Base-by-base conservation (phyloP, 495 filamentous ascomycete genomes). In the Xylaria sp. region DNA sequence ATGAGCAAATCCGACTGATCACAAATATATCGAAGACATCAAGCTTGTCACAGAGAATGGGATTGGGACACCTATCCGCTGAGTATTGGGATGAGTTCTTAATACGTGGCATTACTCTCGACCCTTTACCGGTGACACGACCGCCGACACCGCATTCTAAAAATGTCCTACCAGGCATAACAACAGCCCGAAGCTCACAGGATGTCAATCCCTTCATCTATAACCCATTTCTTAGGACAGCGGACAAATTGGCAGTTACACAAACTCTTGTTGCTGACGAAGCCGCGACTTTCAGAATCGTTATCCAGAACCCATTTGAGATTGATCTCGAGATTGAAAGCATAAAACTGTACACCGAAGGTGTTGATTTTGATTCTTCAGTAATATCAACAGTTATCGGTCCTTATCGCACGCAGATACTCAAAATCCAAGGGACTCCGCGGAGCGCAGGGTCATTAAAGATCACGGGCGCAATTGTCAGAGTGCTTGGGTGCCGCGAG, bases 71-170 rank as follows among this genome's bases (percentile, higher is more conserved):
- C 68, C 77, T 95, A 57, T 86, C 91, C 67, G 93, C 93, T 21
- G 92, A 95, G 65, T 99, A 97, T 76, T 99, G 96, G 96, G 96
- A 99, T 79, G 92, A 95, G 59, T 98, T 99, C 76, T 85, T 99
- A 0, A 85, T 99, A 50, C 89, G 96, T 41, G 94, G 90, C 71
- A 85, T 99, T 41, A 89, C 92, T 59, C 79, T 96, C 33, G 84
- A 88, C 67, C 79, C 85, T 19, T 73, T 85, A 44, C 78, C 85
- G 19, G 61, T 73, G 15, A 82, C 81, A 12, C 78, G 82, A 71
- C 85, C 85, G n/a, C 90, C 94, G 21, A 87, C 92, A 70, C 86
- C 91, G 9, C 94, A 93, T 73, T 88, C 85, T 4, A 92, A 89
- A 72, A 87, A 86, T 40, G 91, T 95, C 58, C 80, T 97, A 14